phyloP scores from a whole-genome alignment of 2,329 filamentous ascomycete species.

The Geoglossum cookeanum region DNA sequence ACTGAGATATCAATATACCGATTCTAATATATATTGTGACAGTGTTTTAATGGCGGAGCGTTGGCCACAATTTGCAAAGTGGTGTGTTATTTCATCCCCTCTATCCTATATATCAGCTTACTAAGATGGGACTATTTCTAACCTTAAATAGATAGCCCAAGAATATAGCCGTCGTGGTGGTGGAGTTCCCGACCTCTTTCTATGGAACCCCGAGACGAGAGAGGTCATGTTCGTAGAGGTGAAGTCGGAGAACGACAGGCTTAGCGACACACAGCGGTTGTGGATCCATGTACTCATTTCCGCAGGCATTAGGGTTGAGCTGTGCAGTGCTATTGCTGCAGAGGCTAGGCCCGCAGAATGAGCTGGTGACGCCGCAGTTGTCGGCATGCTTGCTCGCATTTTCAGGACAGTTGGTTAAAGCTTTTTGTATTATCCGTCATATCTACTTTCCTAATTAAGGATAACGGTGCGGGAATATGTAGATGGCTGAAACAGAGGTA shows the following conservation, averaged over 20 bases:
- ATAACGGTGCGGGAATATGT: too few relatives aligned
- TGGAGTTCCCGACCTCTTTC: constrained; percentile 78
- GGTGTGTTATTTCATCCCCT: constrained; percentile 14
- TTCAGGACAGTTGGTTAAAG: not conserved
- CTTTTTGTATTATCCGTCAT: not conserved
- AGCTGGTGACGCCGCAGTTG: not conserved
- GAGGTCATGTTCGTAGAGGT: constrained; percentile 64
- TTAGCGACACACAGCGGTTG: constrained; percentile 88
- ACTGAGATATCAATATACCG: not conserved
- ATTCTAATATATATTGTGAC: not conserved
- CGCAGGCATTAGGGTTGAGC: constrained; percentile 68
- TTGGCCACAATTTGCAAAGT: constrained; percentile 78
- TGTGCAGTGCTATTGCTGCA: constrained; percentile 47
- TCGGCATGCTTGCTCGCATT: too few relatives aligned
- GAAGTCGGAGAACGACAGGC: constrained; percentile 72
- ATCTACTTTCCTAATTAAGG: too few relatives aligned
- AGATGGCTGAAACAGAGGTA: too few relatives aligned
- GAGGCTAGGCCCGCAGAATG: constrained; percentile 24
- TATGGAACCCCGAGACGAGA: constrained; percentile 47
- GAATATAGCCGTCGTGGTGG: constrained; percentile 77
- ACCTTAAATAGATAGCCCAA: constrained; percentile 42
- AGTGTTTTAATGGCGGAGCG: constrained; percentile 61
- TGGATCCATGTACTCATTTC: constrained; percentile 90
- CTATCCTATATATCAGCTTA: not conserved
- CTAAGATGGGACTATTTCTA: not conserved